Evolutionary conservation across 2,329 filamentous ascomycete genomes (phyloP).

Genomic region (Huntiella decipiens): DNA sequence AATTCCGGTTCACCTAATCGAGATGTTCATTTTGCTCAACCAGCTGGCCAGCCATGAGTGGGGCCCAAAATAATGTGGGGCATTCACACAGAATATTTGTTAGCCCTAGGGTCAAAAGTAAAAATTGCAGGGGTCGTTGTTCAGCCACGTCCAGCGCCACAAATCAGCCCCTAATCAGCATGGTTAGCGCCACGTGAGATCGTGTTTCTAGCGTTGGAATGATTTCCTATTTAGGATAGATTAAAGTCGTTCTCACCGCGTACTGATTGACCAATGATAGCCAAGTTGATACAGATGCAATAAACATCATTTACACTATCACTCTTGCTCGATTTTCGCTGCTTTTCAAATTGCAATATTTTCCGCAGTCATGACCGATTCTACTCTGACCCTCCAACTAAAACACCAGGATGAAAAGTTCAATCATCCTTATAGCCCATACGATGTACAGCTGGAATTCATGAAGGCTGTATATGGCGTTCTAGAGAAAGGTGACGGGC

Average conservation of each 20-base stretch:
- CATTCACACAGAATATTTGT: slow-evolving; percentile 8
- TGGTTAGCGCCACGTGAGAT: neutral
- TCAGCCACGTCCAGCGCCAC: neutral
- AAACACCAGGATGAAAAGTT: slow-evolving; percentile 32
- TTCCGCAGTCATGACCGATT: neutral
- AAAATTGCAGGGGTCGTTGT: neutral
- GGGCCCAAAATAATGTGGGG: slow-evolving; percentile 9
- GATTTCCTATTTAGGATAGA: neutral
- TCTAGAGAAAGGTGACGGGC: slow-evolving; percentile 48
- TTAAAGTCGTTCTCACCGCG: neutral
- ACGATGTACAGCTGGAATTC: slow-evolving; percentile 71
- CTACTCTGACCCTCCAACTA: neutral
- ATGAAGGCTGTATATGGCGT: slow-evolving; percentile 71
- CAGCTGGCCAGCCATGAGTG: slow-evolving; percentile 7
- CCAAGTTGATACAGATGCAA: too few species aligned
- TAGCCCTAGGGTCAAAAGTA: slow-evolving; percentile 9
- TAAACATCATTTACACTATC: neutral
- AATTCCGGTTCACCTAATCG: slow-evolving; percentile 9
- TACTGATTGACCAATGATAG: neutral
- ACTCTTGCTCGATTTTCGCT: neutral
- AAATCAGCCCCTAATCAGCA: neutral
- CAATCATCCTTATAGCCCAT: slow-evolving; percentile 73
- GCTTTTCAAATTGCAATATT: neutral
- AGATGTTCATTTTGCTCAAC: slow-evolving; percentile 11
- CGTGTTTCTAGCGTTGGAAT: slow-evolving; percentile 1